These are phyloP conservation scores for Strobilomyces confusus DNA, from an alignment of 768 basidiomycete genomes.

Conservation along the genomic window DNA sequence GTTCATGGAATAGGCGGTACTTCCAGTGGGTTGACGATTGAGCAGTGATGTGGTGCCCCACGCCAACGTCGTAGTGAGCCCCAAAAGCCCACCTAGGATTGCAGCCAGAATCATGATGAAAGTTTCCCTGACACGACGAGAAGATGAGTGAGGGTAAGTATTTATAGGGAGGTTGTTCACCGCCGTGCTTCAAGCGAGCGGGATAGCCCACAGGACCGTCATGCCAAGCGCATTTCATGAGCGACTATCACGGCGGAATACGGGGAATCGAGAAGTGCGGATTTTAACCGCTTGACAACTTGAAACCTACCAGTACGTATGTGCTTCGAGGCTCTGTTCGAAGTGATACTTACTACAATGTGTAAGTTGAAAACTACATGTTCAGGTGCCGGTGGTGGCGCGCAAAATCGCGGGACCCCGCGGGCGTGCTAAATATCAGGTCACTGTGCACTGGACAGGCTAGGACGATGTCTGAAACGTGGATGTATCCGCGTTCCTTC, in stretches of 20 bases:
- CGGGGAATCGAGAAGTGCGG: not conserved
- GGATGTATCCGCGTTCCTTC: no score
- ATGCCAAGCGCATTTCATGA: not conserved
- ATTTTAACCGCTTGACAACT: not conserved
- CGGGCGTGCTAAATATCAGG: no score
- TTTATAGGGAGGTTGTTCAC: not conserved
- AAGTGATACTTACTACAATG: no score
- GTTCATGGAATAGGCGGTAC: constrained; percentile 22
- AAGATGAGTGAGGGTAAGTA: not conserved
- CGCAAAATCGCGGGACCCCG: no score
- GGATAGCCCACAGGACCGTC: not conserved
- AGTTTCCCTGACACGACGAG: not conserved
- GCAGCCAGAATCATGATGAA: not conserved
- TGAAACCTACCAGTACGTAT: no score
- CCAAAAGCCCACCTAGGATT: constrained; percentile 8
- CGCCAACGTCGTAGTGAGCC: not conserved
- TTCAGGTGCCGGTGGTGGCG: no score
- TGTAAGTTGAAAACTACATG: no score
- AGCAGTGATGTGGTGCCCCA: constrained; percentile 9
- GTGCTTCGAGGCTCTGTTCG: no score
- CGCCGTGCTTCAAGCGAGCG: not conserved
- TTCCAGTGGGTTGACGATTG: constrained; percentile 3
- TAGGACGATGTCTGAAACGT: no score
- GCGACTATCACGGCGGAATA: not conserved
- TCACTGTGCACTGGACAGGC: no score